Evolutionary conservation across 83 land plant species (phyloP).

Genomic region (Diphasiastrum complanatum): DNA sequence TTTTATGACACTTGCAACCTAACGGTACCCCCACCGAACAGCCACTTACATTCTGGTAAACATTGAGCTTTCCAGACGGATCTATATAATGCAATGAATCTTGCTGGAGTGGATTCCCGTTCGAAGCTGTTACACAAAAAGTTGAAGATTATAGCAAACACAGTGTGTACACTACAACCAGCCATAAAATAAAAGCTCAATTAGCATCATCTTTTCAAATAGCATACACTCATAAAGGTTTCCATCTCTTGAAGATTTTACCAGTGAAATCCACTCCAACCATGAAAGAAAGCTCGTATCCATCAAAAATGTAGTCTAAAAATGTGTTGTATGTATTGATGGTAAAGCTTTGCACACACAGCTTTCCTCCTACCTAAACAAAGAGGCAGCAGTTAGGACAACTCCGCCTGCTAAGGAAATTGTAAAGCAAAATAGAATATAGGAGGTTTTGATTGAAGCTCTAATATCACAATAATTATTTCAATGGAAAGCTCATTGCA

Average conservation of each 20-base stretch:
- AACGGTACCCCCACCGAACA: background rate
- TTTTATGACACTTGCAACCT: background rate
- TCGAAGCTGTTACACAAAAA: conserved; percentile 53
- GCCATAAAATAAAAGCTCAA: background rate
- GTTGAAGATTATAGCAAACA: background rate
- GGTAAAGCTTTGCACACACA: conserved; percentile 52
- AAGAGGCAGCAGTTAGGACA: background rate
- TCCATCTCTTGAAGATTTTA: conserved; percentile 6
- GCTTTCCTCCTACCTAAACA: conserved; percentile 37
- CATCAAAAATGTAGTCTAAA: conserved; percentile 71
- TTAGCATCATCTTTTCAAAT: no score
- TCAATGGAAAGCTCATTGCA: background rate
- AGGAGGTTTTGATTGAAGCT: background rate
- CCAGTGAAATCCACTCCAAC: conserved; percentile 79
- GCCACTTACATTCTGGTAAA: conserved; percentile 66
- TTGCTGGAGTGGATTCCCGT: conserved; percentile 68
- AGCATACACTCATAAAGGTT: background rate
- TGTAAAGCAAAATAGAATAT: background rate
- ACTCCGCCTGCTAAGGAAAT: background rate
- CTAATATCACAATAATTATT: background rate
- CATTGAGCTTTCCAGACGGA: conserved; percentile 63
- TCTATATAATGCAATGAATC: conserved; percentile 87
- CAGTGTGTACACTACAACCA: background rate
- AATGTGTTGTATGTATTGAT: conserved; percentile 41
- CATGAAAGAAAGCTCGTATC: conserved; percentile 74